Base-by-base conservation (phyloP, 768 basidiomycete genomes). In the Suillus clintonianus region DNA sequence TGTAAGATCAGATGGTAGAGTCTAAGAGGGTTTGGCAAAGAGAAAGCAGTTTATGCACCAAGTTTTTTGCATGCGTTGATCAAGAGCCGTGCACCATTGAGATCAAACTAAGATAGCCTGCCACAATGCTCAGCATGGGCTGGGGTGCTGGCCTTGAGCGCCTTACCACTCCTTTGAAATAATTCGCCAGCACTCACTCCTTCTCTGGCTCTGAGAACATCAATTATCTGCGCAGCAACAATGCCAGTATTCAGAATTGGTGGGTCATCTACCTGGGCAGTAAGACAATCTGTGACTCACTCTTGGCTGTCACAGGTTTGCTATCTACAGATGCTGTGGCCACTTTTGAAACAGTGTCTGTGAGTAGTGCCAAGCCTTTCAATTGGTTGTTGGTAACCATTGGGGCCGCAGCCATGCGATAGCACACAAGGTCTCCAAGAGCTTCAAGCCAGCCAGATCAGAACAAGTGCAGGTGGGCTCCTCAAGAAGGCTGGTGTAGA, bases 91-190 rank as follows among this genome's bases (percentile, higher is more conserved):
- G n/a, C n/a, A n/a, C n/a, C n/a, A n/a, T n/a, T n/a, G n/a, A n/a
- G n/a, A n/a, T n/a, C n/a, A n/a, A n/a, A n/a, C n/a, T n/a, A n/a
- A n/a, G n/a, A n/a, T n/a, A n/a, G n/a, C n/a, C n/a, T n/a, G n/a
- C n/a, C n/a, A n/a, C n/a, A n/a, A n/a, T n/a, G n/a, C n/a, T n/a
- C n/a, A n/a, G n/a, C n/a, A n/a, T n/a, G n/a, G n/a, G n/a, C n/a
- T n/a, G n/a, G n/a, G n/a, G n/a, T n/a, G n/a, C n/a, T n/a, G 80
- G 0, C 95, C 96, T 42, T 86, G 82, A 19, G 86, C 89, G 74
- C n/a, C n/a, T n/a, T 97, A 99, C 97, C 97, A 99, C 34, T 95
- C 94, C 67, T 89, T 80, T 4, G 97, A 95, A 50, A 95, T 91
- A 39, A 82, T 82, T 42, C 95, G 79, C 97, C 97, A 99, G 5